A percentile compares a stretch with the other conserved stretches of the same genome.
Conservation (phyloP, 1,284 basidiomycete species). For the Wallemia hederae region DNA sequence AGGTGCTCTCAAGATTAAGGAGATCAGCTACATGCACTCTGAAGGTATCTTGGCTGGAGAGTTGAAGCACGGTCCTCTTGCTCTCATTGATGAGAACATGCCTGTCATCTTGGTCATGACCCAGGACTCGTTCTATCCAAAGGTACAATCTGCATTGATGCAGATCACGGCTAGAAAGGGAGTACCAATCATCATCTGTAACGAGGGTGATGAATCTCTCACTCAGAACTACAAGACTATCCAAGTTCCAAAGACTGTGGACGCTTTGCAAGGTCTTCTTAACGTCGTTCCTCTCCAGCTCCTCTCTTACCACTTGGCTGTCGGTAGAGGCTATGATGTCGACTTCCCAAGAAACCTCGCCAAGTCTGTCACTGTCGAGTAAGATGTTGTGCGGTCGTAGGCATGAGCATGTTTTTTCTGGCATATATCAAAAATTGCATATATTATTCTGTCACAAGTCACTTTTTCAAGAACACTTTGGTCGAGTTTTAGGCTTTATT, state of each 20-base stretch:
- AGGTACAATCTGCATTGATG: constrained; percentile 79
- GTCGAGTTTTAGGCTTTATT: too few species aligned
- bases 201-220: constrained; percentile 67
- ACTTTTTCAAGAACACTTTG: neutral
- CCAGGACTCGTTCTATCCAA: constrained; percentile 88
- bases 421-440: constrained; percentile 1
- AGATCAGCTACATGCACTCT: constrained; percentile 73
- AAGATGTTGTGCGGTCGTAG: constrained; percentile 1
- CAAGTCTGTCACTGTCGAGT: constrained; percentile 18
- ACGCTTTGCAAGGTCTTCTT: constrained; percentile 79
- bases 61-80: constrained; percentile 92
- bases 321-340: constrained; percentile 85
- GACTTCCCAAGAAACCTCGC: constrained; percentile 91
- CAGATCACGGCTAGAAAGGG: constrained; percentile 96
- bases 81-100: constrained; percentile 92
- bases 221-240: constrained; percentile 45
- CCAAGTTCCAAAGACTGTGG: constrained; percentile 73
- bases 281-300: constrained; percentile 93
- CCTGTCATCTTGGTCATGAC: constrained; percentile 98
- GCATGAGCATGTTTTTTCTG: neutral
- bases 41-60: constrained; percentile 92
- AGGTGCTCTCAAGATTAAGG: constrained; percentile 98
- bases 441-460: too few species aligned
- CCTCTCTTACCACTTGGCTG: constrained; percentile 83
- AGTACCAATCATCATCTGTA: constrained; percentile 81